phyloP scores from a whole-genome alignment of 352 stramenopile genomes.

The Phytophthora lateralis region DNA sequence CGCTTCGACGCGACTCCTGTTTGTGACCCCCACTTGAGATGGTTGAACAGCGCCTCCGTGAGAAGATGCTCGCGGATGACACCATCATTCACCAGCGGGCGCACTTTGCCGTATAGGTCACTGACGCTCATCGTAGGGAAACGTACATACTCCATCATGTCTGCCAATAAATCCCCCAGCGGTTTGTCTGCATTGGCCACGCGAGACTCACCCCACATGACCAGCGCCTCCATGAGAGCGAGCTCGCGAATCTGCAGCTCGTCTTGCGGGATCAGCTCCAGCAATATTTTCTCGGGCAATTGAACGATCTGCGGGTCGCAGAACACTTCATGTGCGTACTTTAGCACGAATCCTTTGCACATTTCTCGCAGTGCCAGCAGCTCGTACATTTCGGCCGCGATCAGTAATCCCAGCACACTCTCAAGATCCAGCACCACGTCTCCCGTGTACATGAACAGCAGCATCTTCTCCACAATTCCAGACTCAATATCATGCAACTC shows the following conservation, averaged over 20 bases:
- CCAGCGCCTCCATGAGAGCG: conserved; percentile 75
- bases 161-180: conserved; percentile 61
- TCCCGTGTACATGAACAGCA: conserved; percentile 87
- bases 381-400: conserved; percentile 87
- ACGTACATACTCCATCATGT: conserved; percentile 85
- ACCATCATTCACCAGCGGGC: conserved; percentile 64
- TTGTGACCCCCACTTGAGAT: conserved; percentile 85
- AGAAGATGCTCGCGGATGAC: conserved; percentile 75
- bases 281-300: conserved; percentile 81
- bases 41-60: conserved; percentile 85
- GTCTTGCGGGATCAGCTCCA: conserved; percentile 82
- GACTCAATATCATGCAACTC: conserved; percentile 70
- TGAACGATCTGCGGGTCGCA: conserved; percentile 74
- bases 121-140: conserved; percentile 90
- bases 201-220: conserved; percentile 81
- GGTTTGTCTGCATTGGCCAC: conserved; percentile 48
- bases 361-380: conserved; percentile 77
- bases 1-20: conserved; percentile 61
- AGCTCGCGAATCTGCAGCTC: conserved; percentile 88
- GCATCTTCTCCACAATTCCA: conserved; percentile 78
- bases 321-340: conserved; percentile 85
- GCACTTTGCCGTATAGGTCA: conserved; percentile 87
- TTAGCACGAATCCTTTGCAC: conserved; percentile 84
- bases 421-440: conserved; percentile 77
- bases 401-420: conserved; percentile 76